Base-by-base conservation (phyloP, 208 protist species). In the Endotrypanum monterogeii region DNA sequence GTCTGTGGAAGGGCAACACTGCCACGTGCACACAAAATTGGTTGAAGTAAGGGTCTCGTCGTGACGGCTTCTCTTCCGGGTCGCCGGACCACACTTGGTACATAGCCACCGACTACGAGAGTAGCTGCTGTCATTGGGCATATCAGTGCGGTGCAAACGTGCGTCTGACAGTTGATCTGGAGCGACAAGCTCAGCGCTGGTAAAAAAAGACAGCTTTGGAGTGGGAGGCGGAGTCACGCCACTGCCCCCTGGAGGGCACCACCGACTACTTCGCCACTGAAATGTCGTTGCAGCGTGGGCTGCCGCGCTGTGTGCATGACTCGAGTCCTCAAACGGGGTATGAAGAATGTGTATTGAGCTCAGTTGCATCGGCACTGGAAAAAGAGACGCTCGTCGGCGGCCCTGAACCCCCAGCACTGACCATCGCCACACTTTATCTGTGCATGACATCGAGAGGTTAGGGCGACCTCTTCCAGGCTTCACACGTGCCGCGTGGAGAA, bases 391-490 rank as follows among this genome's bases (percentile, higher is more conserved):
- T 20, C 85, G 79, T 25, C 89, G 79, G 30, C 74, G 37, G 9
- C 92, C 92, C 73, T 95, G 89, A 58, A 98, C 44, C 28, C 94
- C 94, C 41, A 89, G 44, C 52, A 76, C 71, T 58, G 66, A 74
- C 93, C 94, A 98, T 48, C 87, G 83, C 79, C 89, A 89, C 35
- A 98, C 73, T 67, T 98, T 98, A 76, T 98, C 94, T 0, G 84
- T 91, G 82, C 94, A 98, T 25, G 90, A 96, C 94, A 98, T 97
- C 68, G 80, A 87, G 54, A 96, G 74, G 68, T 90, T 96, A 28
- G 85, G 78, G 8, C 71, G 74, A 0, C 94, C 94, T 35, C 88
- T 86, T 25, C 94, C 94, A 28, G 94, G 94, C 76, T 98, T 98
- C 41, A 96, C 83, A n/a, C 92, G 88, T 0, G 60, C 74, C 55